Conservation (phyloP, 2,329 filamentous ascomycete genomes). For the Penicillium fuscoglaucum region DNA sequence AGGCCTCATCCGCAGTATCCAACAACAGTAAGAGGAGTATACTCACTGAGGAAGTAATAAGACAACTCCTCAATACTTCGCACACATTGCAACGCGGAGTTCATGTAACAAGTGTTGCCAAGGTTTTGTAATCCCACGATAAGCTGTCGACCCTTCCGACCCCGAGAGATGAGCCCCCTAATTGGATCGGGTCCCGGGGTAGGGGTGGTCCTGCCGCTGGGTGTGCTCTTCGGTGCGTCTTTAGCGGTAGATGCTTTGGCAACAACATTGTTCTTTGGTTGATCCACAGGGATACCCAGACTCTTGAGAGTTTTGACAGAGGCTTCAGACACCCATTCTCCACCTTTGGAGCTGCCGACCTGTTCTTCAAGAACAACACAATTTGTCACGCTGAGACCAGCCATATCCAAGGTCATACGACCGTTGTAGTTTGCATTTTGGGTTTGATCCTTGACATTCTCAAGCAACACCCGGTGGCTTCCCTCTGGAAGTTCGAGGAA, state of each 20-base stretch:
- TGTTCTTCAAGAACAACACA: conserved; percentile 83
- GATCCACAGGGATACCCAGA: conserved; percentile 51
- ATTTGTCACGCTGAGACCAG: conserved; percentile 70
- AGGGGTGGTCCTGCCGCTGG: conserved; percentile 68
- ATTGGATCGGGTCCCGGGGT: conserved; percentile 60
- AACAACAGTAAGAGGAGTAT: neutral
- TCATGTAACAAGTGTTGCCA: conserved; percentile 99
- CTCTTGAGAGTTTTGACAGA: conserved; percentile 47
- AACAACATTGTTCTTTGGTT: conserved; percentile 31
- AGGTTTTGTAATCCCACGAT: conserved; percentile 84
- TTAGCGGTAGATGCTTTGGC: conserved; percentile 25
- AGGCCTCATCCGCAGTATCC: neutral
- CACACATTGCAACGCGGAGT: conserved; percentile 92
- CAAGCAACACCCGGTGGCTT: conserved; percentile 64
- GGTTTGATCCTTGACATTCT: conserved; percentile 68
- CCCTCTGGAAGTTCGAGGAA: conserved; percentile 64
- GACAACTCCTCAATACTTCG: conserved; percentile 91
- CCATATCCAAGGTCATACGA: conserved; percentile 62
- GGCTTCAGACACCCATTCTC: conserved; percentile 57
- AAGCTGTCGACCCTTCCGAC: conserved; percentile 64
- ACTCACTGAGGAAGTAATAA: conserved; percentile 73
- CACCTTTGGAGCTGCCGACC: conserved; percentile 53
- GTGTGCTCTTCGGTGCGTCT: conserved; percentile 41
- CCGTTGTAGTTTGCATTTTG: conserved; percentile 77
- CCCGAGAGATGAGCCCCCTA: conserved; percentile 47